Evolutionary conservation across 2,329 filamentous ascomycete genomes (phyloP).

Genomic region (Colletotrichum musae): DNA sequence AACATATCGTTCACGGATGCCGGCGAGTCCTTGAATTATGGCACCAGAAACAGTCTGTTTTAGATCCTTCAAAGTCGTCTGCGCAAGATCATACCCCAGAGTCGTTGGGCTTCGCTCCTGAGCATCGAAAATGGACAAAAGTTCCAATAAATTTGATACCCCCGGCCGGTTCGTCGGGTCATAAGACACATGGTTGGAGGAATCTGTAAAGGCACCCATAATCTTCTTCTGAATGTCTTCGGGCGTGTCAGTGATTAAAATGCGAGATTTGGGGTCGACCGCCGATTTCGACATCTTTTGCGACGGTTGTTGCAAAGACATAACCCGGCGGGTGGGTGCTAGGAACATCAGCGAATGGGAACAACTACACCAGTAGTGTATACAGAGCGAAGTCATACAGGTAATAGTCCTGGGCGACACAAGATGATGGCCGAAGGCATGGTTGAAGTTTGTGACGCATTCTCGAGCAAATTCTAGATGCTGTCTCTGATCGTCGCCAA

Average conservation of each 20-base stretch:
- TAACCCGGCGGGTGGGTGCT: conserved; percentile 88
- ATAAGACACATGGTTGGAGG: conserved; percentile 76
- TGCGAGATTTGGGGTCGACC: conserved; percentile 78
- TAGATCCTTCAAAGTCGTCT: conserved; percentile 54
- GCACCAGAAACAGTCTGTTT: conserved; percentile 71
- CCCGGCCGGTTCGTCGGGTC: conserved; percentile 80
- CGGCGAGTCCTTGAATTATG: conserved; percentile 66
- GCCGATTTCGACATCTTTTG: conserved; percentile 97
- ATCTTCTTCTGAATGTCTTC: conserved; percentile 79
- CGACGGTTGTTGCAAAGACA: conserved; percentile 85
- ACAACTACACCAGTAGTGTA: not conserved
- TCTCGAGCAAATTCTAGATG: conserved; percentile 95
- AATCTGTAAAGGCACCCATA: conserved; percentile 83
- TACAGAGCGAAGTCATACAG: conserved; percentile 62
- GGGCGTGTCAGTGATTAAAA: conserved; percentile 82
- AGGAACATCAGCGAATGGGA: not conserved
- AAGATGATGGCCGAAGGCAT: conserved; percentile 76
- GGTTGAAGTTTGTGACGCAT: conserved; percentile 89
- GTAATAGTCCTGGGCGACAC: conserved; percentile 79
- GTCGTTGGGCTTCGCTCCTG: conserved; percentile 55
- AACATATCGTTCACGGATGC: conserved; percentile 70
- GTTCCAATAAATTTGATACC: conserved; percentile 87
- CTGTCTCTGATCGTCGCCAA: conserved; percentile 95
- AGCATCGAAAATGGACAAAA: conserved; percentile 79
- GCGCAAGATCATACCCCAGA: conserved; percentile 56